These are phyloP conservation scores for Phytophthora nicotianae DNA, from an alignment of 352 stramenopile genomes.

Conservation along the genomic window DNA sequence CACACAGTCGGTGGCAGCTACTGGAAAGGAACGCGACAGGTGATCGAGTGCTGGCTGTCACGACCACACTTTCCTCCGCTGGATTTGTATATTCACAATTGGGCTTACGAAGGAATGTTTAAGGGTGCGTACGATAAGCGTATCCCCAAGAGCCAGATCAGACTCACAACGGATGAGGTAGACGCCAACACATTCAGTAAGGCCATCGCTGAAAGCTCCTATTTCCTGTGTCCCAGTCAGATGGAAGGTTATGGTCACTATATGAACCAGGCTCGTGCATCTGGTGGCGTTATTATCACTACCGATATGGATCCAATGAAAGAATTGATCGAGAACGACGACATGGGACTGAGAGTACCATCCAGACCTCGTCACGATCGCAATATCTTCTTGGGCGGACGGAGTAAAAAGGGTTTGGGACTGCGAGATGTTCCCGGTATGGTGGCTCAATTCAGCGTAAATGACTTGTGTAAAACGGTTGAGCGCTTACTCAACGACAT, in stretches of 20 bases:
- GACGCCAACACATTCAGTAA: constrained; percentile 41
- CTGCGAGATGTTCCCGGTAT: constrained; percentile 42
- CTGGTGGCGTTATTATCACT: constrained; percentile 55
- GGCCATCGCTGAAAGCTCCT: constrained; percentile 46
- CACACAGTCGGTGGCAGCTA: constrained; percentile 46
- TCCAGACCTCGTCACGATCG: constrained; percentile 16
- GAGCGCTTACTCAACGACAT: constrained; percentile 44
- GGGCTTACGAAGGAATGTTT: constrained; percentile 47
- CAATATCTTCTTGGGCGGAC: constrained; percentile 56
- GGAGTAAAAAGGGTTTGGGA: constrained; percentile 30
- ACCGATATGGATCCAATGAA: constrained; percentile 65
- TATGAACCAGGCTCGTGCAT: constrained; percentile 66
- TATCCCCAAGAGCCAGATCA: constrained; percentile 42
- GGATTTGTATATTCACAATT: constrained; percentile 56
- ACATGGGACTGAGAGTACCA: constrained; percentile 41
- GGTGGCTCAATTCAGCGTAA: constrained; percentile 40
- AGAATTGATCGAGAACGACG: constrained; percentile 48
- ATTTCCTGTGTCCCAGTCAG: constrained; percentile 67
- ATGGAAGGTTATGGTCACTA: constrained; percentile 75
- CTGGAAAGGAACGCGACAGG: constrained; percentile 55
- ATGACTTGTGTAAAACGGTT: constrained; percentile 48
- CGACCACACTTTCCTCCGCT: constrained; percentile 50
- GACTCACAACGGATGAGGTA: constrained; percentile 38
- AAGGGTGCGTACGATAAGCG: constrained; percentile 34
- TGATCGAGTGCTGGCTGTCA: constrained; percentile 66